Conservation (phyloP, 306 rosid species). For the Psophocarpus tetragonolobus region DNA sequence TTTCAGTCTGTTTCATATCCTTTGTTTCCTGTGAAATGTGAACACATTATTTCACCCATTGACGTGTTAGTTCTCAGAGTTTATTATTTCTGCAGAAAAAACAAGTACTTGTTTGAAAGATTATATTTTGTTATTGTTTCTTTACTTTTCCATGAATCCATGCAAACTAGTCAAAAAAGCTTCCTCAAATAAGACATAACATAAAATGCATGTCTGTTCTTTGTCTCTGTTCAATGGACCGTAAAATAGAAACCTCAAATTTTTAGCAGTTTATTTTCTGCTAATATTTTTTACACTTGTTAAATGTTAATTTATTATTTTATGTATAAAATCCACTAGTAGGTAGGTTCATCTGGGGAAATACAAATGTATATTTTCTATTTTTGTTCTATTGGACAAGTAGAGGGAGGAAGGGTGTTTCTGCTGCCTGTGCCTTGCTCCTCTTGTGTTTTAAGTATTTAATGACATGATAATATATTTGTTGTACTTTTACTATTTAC, state of each 20-base stretch:
- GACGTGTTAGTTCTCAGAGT: not conserved
- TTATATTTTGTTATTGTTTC: not conserved
- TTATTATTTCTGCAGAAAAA: not conserved
- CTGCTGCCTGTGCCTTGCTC: not conserved
- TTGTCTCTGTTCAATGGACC: not conserved
- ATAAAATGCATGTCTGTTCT: not conserved
- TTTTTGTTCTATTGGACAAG: not conserved
- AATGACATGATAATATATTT: not conserved
- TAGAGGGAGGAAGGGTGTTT: conserved; percentile 12
- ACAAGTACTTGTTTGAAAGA: not conserved
- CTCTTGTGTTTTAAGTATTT: conserved; percentile 14
- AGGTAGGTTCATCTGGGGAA: not conserved
- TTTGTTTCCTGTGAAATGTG: conserved; percentile 19
- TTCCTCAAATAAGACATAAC: not conserved
- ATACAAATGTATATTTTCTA: not conserved
- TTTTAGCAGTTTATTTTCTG: not conserved
- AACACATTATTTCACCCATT: not conserved
- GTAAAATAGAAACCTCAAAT: not conserved
- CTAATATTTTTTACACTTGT: not conserved
- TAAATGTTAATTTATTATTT: not conserved
- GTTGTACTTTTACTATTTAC: not conserved
- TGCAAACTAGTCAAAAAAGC: conserved; percentile 11
- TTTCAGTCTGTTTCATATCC: not conserved
- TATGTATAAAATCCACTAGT: not conserved
- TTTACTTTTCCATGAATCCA: not conserved